Conservation (phyloP, 192 early-diverging fungal species). For the Backusella parvicylindrica region DNA sequence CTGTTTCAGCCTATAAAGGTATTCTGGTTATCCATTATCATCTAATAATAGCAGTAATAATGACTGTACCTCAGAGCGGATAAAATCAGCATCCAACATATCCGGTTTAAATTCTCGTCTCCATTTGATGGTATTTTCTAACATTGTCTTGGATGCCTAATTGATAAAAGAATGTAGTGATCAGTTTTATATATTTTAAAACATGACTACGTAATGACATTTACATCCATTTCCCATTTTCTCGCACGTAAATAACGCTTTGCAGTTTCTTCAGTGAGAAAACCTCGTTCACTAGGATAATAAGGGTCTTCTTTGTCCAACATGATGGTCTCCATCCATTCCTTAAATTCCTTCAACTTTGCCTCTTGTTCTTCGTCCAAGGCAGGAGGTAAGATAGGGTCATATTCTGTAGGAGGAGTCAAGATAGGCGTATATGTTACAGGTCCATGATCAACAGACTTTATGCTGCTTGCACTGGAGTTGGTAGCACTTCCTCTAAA, state of each 20-base stretch:
- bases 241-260: conserved; percentile 25
- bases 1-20: conserved; percentile 41
- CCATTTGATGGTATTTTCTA: conserved; percentile 20
- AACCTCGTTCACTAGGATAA: conserved; percentile 21
- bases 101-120: conserved; percentile 20
- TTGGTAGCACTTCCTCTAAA: background rate
- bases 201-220: background rate
- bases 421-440: conserved; percentile 4
- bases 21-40: background rate
- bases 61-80: conserved; percentile 28
- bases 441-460: conserved; percentile 3
- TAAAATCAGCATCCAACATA: conserved; percentile 4
- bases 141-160: conserved; percentile 16
- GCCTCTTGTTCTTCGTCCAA: conserved; percentile 14
- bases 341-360: conserved; percentile 14
- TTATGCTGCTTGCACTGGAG: background rate
- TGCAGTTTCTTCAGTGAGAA: conserved; percentile 21
- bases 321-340: conserved; percentile 12
- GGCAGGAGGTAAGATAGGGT: background rate
- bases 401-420: conserved; percentile 8
- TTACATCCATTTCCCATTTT: conserved; percentile 26
- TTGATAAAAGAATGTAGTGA: background rate
- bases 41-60: background rate
- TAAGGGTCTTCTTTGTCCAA: conserved; percentile 15
- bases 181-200: background rate